Evolutionary conservation across 371 early-diverging fungal genomes (phyloP).

Genomic region (Saksenaea vasiformis): DNA sequence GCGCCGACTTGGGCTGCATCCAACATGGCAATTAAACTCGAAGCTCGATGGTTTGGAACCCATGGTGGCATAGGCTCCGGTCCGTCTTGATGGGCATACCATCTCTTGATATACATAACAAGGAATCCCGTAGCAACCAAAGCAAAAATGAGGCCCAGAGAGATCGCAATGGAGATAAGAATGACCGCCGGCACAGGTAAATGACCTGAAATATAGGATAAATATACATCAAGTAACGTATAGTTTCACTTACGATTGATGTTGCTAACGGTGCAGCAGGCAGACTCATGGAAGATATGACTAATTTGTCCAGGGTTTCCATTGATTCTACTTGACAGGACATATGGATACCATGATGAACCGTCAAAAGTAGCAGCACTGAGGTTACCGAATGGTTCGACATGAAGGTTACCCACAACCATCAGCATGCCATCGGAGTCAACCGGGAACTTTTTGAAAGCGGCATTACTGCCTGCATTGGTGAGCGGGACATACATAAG

Average conservation of each 20-base stretch:
- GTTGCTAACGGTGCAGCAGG: constrained; percentile 24
- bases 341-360: constrained; percentile 62
- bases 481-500: constrained; percentile 36
- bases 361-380: constrained; percentile 70
- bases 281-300: constrained; percentile 26
- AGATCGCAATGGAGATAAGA: constrained; percentile 72
- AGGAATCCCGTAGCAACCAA: constrained; percentile 53
- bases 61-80: constrained; percentile 40
- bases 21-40: constrained; percentile 29
- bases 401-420: constrained; percentile 52
- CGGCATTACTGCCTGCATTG: background rate
- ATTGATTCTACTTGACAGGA: constrained; percentile 42
- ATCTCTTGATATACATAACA: constrained; percentile 29
- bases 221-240: background rate
- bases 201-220: constrained; percentile 21
- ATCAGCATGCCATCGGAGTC: constrained; percentile 41
- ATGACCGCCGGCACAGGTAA: constrained; percentile 68
- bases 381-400: constrained; percentile 43
- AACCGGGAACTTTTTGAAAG: constrained; percentile 24
- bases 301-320: constrained; percentile 32
- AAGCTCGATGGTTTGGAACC: constrained; percentile 18
- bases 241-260: constrained; percentile 26
- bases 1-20: constrained; percentile 31
- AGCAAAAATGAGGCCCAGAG: constrained; percentile 66
- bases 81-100: constrained; percentile 17